Base-by-base conservation (phyloP, 2,329 filamentous ascomycete genomes). In the Penicillium sp. region DNA sequence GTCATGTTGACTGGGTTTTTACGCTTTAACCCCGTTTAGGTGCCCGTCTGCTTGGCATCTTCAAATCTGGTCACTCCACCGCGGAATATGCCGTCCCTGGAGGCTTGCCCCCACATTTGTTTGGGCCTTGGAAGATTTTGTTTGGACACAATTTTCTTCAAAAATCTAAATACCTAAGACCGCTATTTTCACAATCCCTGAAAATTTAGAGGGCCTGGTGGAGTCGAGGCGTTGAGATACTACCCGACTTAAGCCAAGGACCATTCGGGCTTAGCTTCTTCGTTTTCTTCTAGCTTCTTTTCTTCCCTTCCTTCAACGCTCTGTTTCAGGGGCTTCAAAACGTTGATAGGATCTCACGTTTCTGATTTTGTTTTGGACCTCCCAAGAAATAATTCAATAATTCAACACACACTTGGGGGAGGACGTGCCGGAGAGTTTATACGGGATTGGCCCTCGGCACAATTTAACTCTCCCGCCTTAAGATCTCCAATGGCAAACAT, bases 61-160 rank as follows among this genome's bases (percentile, higher is more conserved):
- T 43, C 53, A 9, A 50, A 55, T 50, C 18, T n/a, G 53, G 53
- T 50, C 53, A 38, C 24, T 55, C 52, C 51, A 48, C 51, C 39
- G 52, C 52, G 52, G 52, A 54, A 54, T 50, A 54, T 18, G 29
- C 52, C 52, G 52, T 54, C 52, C 13, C 13, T 50, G n/a, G 32
- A 34, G 40, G 42, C 16, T 26, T 16, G 8, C 20, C 46, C 45
- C 52, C 46, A 49, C 52, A 26, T 54, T 43, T 26, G 18, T 37
- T 44, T 50, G 46, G 10, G 16, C 39, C 32, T 40, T 20, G 5
- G 26, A 14, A 22, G n/a, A 6, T 20, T 44, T 26, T 10, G 26
- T 22, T 32, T 44, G 37, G 26, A 24, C 13, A 22, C 6, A 42
- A 50, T 22, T 31, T 29, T n/a, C 24, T 16, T 20, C 45, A 14